A percentile compares a stretch with the other conserved stretches of the same genome.
Evolutionary conservation across 108 stramenopile genomes (phyloP).

Genomic region (Aurantiochytrium sp.): DNA sequence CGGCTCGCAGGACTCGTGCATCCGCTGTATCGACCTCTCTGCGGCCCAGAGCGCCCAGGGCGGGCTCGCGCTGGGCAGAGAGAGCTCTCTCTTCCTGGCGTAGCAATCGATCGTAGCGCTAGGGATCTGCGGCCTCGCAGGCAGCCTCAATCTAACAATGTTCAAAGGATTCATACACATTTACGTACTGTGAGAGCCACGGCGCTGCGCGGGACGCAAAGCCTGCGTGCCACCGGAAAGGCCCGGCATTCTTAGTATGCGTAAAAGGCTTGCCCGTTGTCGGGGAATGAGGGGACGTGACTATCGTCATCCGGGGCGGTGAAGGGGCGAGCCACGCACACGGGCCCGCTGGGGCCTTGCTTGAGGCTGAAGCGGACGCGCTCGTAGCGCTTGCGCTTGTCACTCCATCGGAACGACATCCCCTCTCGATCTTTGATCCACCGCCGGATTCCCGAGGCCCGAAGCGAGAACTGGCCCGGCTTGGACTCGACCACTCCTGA

Average conservation of each 20-base stretch:
- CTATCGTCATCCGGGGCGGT: neutral
- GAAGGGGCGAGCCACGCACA: neutral
- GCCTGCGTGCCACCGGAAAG: too few relatives aligned
- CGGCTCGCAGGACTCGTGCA: constrained; percentile 22
- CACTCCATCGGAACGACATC: neutral
- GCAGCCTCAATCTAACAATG: too few relatives aligned
- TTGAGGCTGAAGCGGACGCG: neutral
- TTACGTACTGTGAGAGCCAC: too few relatives aligned
- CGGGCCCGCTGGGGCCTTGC: neutral
- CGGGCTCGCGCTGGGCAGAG: too few relatives aligned
- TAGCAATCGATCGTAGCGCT: too few relatives aligned
- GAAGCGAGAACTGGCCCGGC: too few relatives aligned
- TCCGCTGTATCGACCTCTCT: neutral
- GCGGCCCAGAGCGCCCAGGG: neutral
- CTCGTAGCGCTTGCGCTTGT: neutral
- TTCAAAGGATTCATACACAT: too few relatives aligned
- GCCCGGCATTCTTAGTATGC: too few relatives aligned
- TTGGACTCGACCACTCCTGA: neutral
- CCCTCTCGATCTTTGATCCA: neutral
- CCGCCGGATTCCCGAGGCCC: neutral
- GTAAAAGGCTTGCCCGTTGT: neutral
- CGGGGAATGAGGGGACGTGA: neutral
- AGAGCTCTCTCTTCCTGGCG: too few relatives aligned
- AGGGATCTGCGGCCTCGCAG: too few relatives aligned
- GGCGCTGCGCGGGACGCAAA: too few relatives aligned